Base-by-base conservation (phyloP, 352 stramenopile species). In the Globisporangium solare region DNA sequence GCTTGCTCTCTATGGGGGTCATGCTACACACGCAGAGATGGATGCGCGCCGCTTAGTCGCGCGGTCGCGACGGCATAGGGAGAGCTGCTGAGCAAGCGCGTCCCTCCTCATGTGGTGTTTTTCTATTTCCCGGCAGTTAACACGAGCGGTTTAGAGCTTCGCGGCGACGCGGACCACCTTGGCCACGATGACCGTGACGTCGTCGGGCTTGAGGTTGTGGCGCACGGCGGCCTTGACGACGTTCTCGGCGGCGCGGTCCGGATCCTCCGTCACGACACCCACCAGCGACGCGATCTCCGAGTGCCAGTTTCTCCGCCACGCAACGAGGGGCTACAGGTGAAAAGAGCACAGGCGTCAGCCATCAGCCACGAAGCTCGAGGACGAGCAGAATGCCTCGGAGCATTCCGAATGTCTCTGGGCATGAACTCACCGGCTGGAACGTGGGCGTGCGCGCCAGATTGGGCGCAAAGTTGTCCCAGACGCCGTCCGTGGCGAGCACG, bases 141-240 rank as follows among this genome's bases (percentile, higher is more conserved):
- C 2, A 31, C 6, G 24, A n/a, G n/a, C n/a, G 24, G 17, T 15
- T 61, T 79, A 87, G 20, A 87, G 61, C 59, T 87, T 87, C 6
- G 76, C 58, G 11, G 63, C 56, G 47, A 85, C 58, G 37, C 68
- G 57, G 37, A 86, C 76, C 53, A 92, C 73, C 56, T 81, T 83
- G 27, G 79, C 82, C 47, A 92, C 82, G 61, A 92, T 74, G 17
- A 92, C 79, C 5, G 82, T 92, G 64, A 92, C 68, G 63, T 92
- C 82, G 60, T 92, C 82, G 5, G 82, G 82, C 70, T 92, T 92
- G 60, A 92, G 76, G 60, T 92, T 92, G 64, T 92, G 82, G n/a
- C 71, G 69, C 27, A 92, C 64, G 17, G 79, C 82, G 35, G 82
- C 78, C 42, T 80, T 54, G 56, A 92, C 79, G 39, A 92, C 81